Percentiles rank a stretch among this genome's conserved stretches.
phyloP scores from a whole-genome alignment of 371 early-diverging fungal genomes.

The Mortierella polycephala region DNA sequence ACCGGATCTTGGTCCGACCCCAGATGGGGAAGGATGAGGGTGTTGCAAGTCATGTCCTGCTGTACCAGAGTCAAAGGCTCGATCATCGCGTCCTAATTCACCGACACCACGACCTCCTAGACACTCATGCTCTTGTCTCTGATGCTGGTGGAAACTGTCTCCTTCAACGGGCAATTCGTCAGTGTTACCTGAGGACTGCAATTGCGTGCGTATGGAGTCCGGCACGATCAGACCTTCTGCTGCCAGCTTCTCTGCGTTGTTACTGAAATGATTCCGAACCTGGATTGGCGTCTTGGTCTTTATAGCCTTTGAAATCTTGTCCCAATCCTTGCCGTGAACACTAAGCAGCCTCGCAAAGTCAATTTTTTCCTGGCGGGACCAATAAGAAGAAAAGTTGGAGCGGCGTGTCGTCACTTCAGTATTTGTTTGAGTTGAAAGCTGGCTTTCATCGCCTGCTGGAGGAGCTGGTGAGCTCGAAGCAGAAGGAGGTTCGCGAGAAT shows the following conservation, averaged over 20 bases:
- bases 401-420: conserved; percentile 20
- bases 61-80: neutral
- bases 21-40: neutral
- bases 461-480: conserved; percentile 19
- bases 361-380: conserved; percentile 84
- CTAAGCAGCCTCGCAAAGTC: conserved; percentile 74
- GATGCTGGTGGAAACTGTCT: conserved; percentile 1
- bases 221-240: conserved; percentile 57
- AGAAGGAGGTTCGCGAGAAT: conserved; percentile 41
- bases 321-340: conserved; percentile 82
- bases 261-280: conserved; percentile 84
- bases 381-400: conserved; percentile 78
- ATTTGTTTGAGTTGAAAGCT: neutral
- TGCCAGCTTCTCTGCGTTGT: conserved; percentile 75
- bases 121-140: neutral
- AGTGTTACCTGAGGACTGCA: conserved; percentile 3
- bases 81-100: neutral
- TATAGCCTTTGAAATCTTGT: conserved; percentile 74
- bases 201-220: neutral
- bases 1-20: conserved; percentile 19
- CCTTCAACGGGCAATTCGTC: neutral
- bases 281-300: conserved; percentile 85
- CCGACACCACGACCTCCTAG: neutral
- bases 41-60: neutral
- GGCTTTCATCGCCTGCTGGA: conserved; percentile 20